phyloP scores from a whole-genome alignment of 495 filamentous ascomycete species.

The Penicillium turbatum region DNA sequence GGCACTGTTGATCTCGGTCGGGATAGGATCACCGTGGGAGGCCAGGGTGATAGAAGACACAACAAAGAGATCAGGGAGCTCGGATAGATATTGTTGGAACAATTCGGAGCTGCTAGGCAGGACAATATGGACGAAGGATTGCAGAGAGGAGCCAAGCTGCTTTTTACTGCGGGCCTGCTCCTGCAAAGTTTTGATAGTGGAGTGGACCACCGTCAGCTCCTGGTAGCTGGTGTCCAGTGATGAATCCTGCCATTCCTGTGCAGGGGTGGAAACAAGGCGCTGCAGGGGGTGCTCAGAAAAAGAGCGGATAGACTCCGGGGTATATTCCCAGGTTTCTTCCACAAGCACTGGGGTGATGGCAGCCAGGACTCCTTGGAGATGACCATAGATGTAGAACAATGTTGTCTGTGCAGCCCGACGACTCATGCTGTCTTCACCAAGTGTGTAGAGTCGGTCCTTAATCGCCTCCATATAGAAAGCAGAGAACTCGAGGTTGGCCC shows the following conservation, averaged over 20 bases:
- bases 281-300: conserved; percentile 43
- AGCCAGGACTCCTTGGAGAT: conserved; percentile 69
- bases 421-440: conserved; percentile 51
- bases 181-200: conserved; percentile 63
- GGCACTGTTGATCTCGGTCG: conserved; percentile 24
- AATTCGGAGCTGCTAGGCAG: conserved; percentile 27
- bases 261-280: conserved; percentile 28
- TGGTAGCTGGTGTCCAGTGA: conserved; percentile 51
- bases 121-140: conserved; percentile 58
- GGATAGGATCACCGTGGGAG: conserved; percentile 23
- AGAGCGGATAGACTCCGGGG: conserved; percentile 58
- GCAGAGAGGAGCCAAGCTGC: conserved; percentile 67
- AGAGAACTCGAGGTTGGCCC: conserved; percentile 77
- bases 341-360: conserved; percentile 82
- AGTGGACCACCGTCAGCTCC: conserved; percentile 50
- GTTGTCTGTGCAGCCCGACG: conserved; percentile 60
- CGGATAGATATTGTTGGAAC: conserved; percentile 52
- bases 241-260: conserved; percentile 36
- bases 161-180: conserved; percentile 63
- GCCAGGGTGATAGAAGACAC: conserved; percentile 63
- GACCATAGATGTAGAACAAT: conserved; percentile 61
- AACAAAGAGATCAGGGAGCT: conserved; percentile 71
- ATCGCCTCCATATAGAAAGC: conserved; percentile 89
- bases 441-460: conserved; percentile 88
- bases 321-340: conserved; percentile 81